Conservation (phyloP, 2,329 filamentous ascomycete species). For the Arachnomyces sp. region DNA sequence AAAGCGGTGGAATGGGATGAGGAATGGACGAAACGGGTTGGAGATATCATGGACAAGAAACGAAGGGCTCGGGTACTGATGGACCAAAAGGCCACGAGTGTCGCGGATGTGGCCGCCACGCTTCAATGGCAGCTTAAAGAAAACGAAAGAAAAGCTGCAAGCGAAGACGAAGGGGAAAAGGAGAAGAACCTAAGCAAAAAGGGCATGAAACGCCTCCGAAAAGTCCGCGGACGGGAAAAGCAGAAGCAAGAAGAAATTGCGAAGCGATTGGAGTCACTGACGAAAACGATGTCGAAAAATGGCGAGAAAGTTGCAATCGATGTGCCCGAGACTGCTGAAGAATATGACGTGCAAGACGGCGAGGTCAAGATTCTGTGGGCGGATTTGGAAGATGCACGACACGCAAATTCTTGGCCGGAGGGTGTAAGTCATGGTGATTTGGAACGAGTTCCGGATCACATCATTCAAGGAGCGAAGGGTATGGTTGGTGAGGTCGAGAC, state of each 20-base stretch:
- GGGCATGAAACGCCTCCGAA: slow-evolving; percentile 23
- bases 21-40: slow-evolving; percentile 34
- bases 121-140: slow-evolving; percentile 20
- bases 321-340: slow-evolving; percentile 12
- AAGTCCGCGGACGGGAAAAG: slow-evolving; percentile 20
- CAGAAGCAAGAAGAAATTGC: slow-evolving; percentile 17
- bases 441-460: slow-evolving; percentile 26
- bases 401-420: slow-evolving; percentile 36
- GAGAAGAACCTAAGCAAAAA: slow-evolving; percentile 24
- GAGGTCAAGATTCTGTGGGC: slow-evolving; percentile 41
- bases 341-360: slow-evolving; percentile 20
- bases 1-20: slow-evolving; percentile 36
- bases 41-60: slow-evolving; percentile 40
- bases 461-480: slow-evolving; percentile 23
- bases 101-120: slow-evolving; percentile 54
- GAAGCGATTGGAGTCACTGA: slow-evolving; percentile 19
- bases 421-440: slow-evolving; percentile 37
- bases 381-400: slow-evolving; percentile 37
- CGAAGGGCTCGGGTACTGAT: slow-evolving; percentile 48
- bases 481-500: background rate
- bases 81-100: slow-evolving; percentile 57
- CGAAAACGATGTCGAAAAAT: slow-evolving; percentile 12
- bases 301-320: slow-evolving; percentile 1
- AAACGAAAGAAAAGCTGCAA: slow-evolving; percentile 3
- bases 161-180: slow-evolving; percentile 15